A percentile compares a stretch with the other conserved stretches of the same genome.
These are phyloP conservation scores for Seiridium unicorne DNA, from an alignment of 2,329 filamentous ascomycete genomes.

Conservation along the genomic window DNA sequence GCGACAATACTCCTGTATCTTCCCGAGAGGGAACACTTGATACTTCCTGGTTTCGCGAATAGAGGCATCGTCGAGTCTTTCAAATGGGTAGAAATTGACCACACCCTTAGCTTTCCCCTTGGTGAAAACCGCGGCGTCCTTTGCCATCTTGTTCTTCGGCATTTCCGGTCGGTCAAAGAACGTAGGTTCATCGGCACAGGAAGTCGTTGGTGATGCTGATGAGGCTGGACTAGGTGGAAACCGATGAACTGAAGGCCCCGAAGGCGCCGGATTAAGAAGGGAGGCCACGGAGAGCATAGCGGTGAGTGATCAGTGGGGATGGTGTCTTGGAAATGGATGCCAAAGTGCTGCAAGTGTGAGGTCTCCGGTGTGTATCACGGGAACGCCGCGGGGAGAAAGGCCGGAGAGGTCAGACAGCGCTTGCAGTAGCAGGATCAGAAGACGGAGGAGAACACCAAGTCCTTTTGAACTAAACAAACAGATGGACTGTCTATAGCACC, in stretches of 20 bases:
- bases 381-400: conserved; percentile 19
- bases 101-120: conserved; percentile 62
- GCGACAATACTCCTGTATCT: conserved; percentile 60
- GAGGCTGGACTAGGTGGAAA: conserved; percentile 40
- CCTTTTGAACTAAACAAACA: conserved; percentile 38
- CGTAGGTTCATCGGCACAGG: conserved; percentile 29
- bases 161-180: conserved; percentile 26
- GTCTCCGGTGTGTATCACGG: conserved; percentile 18
- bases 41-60: conserved; percentile 60
- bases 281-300: conserved; percentile 64
- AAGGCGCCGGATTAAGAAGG: conserved; percentile 62
- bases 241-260: conserved; percentile 38
- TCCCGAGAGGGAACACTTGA: conserved; percentile 63
- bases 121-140: conserved; percentile 62
- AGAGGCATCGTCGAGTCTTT: conserved; percentile 59
- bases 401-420: conserved; percentile 30
- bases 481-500: conserved; percentile 27
- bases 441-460: conserved; percentile 24
- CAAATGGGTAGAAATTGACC: conserved; percentile 73
- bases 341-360: conserved; percentile 24
- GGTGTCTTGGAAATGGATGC: conserved; percentile 38
- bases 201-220: conserved; percentile 31
- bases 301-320: conserved; percentile 26
- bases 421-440: conserved; percentile 26
- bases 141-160: conserved; percentile 58